phyloP scores from a whole-genome alignment of 192 early-diverging fungal species.

The Coemansia sp. region DNA sequence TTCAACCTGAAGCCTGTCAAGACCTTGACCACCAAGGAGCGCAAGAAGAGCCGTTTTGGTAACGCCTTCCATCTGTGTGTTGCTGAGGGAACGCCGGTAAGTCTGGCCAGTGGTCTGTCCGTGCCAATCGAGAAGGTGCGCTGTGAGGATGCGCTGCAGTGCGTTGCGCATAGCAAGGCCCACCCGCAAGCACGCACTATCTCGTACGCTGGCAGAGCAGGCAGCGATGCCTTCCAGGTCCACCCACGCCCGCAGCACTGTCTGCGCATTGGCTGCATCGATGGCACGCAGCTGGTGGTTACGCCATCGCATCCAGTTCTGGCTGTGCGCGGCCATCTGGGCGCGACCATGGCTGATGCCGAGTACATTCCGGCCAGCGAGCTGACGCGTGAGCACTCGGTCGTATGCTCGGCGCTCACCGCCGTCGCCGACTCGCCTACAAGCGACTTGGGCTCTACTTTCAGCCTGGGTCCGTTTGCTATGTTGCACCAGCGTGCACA shows the following conservation, averaged over 20 bases:
- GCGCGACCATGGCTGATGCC: slow-evolving; percentile 18
- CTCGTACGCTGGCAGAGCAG: slow-evolving; percentile 17
- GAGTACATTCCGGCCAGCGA: slow-evolving; percentile 32
- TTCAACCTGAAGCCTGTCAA: slow-evolving; percentile 99
- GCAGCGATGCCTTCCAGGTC: slow-evolving; percentile 39
- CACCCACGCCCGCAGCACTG: slow-evolving; percentile 30
- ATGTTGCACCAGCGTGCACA: slow-evolving; percentile 14
- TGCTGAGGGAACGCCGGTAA: slow-evolving; percentile 48
- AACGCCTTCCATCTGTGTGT: slow-evolving; percentile 91
- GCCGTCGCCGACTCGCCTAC: slow-evolving; percentile 18
- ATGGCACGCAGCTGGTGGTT: slow-evolving; percentile 36
- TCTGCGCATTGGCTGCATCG: slow-evolving; percentile 27
- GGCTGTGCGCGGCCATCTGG: slow-evolving; percentile 8
- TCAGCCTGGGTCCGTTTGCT: slow-evolving; percentile 8
- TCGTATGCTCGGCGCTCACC: slow-evolving; percentile 41
- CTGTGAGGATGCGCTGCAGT: slow-evolving; percentile 22
- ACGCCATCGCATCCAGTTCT: slow-evolving; percentile 50
- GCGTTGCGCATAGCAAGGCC: slow-evolving; percentile 3
- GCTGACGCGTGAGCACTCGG: slow-evolving; percentile 21
- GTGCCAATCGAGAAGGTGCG: slow-evolving; percentile 44
- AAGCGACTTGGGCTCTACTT: slow-evolving; percentile 4
- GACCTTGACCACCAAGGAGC: slow-evolving; percentile 98
- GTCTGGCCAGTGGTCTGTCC: slow-evolving; percentile 36
- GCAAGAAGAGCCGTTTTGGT: slow-evolving; percentile 98
- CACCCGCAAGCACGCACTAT: neutral